Percentiles rank a stretch among this genome's conserved stretches.
Evolutionary conservation across 768 basidiomycete species (phyloP).

Genomic region (Mycena kentingensis): DNA sequence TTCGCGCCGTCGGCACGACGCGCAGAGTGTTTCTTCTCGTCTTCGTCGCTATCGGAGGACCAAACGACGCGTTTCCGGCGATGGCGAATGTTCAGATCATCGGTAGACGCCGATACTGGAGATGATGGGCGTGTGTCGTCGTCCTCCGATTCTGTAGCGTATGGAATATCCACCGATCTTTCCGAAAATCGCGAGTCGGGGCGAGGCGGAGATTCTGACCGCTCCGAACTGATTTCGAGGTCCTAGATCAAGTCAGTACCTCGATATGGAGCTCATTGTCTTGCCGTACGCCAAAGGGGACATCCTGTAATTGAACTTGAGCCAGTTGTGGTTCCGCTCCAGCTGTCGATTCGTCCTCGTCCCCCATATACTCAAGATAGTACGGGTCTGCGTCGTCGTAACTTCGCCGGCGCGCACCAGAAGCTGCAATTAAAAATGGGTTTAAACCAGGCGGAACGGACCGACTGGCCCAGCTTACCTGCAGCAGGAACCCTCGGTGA

Average conservation of each 20-base stretch:
- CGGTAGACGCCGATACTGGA: not conserved
- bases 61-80: too few species aligned
- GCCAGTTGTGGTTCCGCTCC: not conserved
- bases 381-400: constrained; percentile 20
- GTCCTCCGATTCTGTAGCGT: not conserved
- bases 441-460: too few species aligned
- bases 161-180: constrained; percentile 3
- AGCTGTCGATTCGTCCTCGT: not conserved
- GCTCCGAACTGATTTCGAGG: not conserved
- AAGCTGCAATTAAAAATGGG: too few species aligned
- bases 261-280: not conserved
- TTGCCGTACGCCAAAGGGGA: too few species aligned
- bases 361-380: constrained; percentile 19
- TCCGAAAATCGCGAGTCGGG: not conserved
- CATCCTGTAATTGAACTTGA: not conserved
- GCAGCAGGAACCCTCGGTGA: too few species aligned
- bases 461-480: too few species aligned
- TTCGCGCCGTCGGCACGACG: too few species aligned
- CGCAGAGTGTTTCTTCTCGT: too few species aligned
- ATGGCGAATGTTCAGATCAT: too few species aligned
- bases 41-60: too few species aligned
- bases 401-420: constrained; percentile 15
- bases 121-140: not conserved
- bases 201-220: not conserved
- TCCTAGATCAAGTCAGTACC: too few species aligned